Percentiles rank a stretch among this genome's conserved stretches.
These are phyloP conservation scores for Russula brevipes DNA, from an alignment of 768 basidiomycete species.

Conservation along the genomic window DNA sequence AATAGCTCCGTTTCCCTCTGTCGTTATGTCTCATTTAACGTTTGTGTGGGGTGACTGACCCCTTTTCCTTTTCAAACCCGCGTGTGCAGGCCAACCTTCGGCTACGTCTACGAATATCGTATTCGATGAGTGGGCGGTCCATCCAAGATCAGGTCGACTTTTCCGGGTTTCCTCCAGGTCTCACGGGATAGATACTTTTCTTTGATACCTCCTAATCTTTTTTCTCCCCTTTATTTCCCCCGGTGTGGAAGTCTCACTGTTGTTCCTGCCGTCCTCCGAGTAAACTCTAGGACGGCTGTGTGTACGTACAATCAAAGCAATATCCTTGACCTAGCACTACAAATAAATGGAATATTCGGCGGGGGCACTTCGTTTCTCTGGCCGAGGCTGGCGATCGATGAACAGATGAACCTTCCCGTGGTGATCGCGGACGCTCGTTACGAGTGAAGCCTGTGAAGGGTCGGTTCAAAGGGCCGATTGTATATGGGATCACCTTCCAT, in stretches of 20 bases:
- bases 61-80: not conserved
- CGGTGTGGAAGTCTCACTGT: not conserved
- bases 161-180: conserved; percentile 73
- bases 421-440: not conserved
- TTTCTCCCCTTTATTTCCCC: not conserved
- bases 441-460: too few species aligned
- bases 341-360: not conserved
- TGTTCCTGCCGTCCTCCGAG: not conserved
- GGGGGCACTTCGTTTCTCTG: not conserved
- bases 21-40: not conserved
- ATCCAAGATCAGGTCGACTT: conserved; percentile 95
- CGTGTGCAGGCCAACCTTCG: conserved; percentile 65
- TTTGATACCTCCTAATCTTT: not conserved
- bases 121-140: conserved; percentile 56
- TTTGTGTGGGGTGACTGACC: not conserved
- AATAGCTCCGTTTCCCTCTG: not conserved
- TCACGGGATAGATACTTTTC: conserved; percentile 42
- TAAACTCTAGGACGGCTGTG: not conserved
- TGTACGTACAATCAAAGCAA: conserved; percentile 4
- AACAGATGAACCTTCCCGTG: not conserved
- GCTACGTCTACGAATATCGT: conserved; percentile 81
- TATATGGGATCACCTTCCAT: too few species aligned
- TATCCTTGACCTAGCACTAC: not conserved
- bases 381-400: not conserved
- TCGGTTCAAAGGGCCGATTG: too few species aligned